Evolutionary conservation across 768 basidiomycete species (phyloP), one percentile per base, ranked within the genome.

Genomic region (Arthromyces matolae): DNA sequence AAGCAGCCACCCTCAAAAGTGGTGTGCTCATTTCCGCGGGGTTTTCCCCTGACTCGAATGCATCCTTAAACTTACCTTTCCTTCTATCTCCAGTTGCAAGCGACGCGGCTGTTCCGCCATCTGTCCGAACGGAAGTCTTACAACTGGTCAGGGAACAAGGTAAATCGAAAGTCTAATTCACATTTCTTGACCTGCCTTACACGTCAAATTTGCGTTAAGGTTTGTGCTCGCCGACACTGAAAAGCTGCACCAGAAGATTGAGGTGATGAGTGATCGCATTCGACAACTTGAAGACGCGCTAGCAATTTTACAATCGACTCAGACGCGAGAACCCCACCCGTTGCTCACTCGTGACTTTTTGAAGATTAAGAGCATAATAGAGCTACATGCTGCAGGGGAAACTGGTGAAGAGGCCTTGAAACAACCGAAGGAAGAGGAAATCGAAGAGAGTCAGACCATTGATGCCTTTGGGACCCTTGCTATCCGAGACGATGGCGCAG

Each of bases 81-180:
- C 37, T 49, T 49, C 36, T 27, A 18, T 31, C 36, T 27, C 25
- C 49, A 77, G 76, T 42, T 84, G 86, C 62, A 86, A 81, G 60
- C 79, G 86, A 33, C 71, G 86, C 55, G 86, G 86, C 23, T 89
- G 86, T 57, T 78, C 82, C 5, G 81, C 82, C 9, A 89, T 89
- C 45, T 89, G 87, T 65, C 86, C 85, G 3, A 87, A 87, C 56
- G 86, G 84, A 24, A 84, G 82, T 59, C 72, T 89, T 31, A 79
- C 83, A 12, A 88, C 86, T 1, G 86, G 86, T 4, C 84, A 89
- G 59, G 86, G 86, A 16, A 89, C 86, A 32, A 75, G 86, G 85
- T 84, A 56, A 48, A 77, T 60, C 33, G 49, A 31, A 38, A 14
- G 2, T 44, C 23, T 8, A 24, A n/a, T n/a, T n/a, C n/a, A n/a